phyloP scores from a whole-genome alignment of 768 basidiomycete genomes.

The Daedaleopsis sinensis region DNA sequence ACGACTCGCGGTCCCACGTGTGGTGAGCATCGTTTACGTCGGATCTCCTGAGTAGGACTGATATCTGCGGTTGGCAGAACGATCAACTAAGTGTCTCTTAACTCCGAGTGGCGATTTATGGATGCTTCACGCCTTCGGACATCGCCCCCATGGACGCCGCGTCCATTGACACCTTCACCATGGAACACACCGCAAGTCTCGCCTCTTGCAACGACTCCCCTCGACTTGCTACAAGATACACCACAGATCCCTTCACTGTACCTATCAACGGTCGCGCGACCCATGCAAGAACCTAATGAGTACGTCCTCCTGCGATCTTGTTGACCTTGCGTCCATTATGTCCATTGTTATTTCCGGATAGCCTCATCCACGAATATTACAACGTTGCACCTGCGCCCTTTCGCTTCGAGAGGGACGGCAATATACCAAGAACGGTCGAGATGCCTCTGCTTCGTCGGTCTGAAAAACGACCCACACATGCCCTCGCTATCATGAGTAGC shows the following conservation, averaged over 20 bases:
- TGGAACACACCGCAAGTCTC: slow-evolving; percentile 3
- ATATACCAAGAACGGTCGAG: slow-evolving; percentile 48
- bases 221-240: background rate
- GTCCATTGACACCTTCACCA: slow-evolving; percentile 6
- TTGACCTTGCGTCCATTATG: background rate
- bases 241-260: slow-evolving; percentile 1
- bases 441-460: slow-evolving; percentile 50
- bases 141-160: slow-evolving; percentile 5
- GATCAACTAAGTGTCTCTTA: background rate
- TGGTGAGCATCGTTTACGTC: background rate
- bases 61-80: background rate
- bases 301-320: slow-evolving; percentile 2
- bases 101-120: background rate
- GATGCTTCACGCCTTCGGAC: background rate
- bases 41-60: background rate
- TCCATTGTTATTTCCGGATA: slow-evolving; percentile 8
- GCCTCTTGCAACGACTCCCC: background rate
- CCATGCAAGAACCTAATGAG: slow-evolving; percentile 18
- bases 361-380: slow-evolving; percentile 36
- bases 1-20: background rate
- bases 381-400: slow-evolving; percentile 34
- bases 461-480: slow-evolving; percentile 56
- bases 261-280: slow-evolving; percentile 2
- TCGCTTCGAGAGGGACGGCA: slow-evolving; percentile 25
- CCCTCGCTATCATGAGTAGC: slow-evolving; percentile 49